phyloP scores from a whole-genome alignment of 1,284 basidiomycete genomes.

The Schizopora paradoxa region DNA sequence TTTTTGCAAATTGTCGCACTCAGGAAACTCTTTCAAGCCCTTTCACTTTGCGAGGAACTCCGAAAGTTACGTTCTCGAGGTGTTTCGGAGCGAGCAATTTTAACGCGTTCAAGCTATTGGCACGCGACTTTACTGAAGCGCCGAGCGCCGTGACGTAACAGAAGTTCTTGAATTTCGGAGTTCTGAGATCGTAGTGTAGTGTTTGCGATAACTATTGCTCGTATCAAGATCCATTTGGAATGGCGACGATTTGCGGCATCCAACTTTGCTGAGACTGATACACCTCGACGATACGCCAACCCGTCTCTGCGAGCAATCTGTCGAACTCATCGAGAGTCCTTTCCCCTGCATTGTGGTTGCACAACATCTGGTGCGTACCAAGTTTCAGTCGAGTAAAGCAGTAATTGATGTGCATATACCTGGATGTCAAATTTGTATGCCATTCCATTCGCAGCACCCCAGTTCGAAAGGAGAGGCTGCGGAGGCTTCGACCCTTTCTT shows the following conservation, averaged over 20 bases:
- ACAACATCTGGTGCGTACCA: constrained; percentile 21
- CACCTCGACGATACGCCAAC: constrained; percentile 18
- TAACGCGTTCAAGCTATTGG: too few species aligned
- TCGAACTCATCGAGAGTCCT: constrained; percentile 17
- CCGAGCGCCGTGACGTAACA: too few species aligned
- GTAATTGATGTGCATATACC: constrained; percentile 5
- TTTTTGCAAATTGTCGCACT: too few species aligned
- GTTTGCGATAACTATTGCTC: too few species aligned
- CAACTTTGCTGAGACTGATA: constrained; percentile 8
- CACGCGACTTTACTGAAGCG: too few species aligned
- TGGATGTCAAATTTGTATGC: constrained; percentile 19
- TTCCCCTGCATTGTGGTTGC: constrained; percentile 19
- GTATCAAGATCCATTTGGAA: too few species aligned
- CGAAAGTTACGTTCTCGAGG: too few species aligned
- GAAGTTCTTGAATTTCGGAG: too few species aligned
- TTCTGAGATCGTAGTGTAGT: too few species aligned
- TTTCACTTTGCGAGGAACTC: too few species aligned
- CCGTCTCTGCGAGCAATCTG: constrained; percentile 11
- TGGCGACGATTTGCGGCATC: constrained; percentile 16
- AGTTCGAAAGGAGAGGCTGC: constrained; percentile 18
- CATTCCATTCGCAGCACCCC: constrained; percentile 16
- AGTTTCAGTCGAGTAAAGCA: not conserved
- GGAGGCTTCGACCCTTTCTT: constrained; percentile 15
- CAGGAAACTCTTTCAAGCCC: too few species aligned
- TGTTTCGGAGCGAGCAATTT: too few species aligned